Evolutionary conservation across 2,329 filamentous ascomycete genomes (phyloP).

Genomic region (Xylariaceae sp.): DNA sequence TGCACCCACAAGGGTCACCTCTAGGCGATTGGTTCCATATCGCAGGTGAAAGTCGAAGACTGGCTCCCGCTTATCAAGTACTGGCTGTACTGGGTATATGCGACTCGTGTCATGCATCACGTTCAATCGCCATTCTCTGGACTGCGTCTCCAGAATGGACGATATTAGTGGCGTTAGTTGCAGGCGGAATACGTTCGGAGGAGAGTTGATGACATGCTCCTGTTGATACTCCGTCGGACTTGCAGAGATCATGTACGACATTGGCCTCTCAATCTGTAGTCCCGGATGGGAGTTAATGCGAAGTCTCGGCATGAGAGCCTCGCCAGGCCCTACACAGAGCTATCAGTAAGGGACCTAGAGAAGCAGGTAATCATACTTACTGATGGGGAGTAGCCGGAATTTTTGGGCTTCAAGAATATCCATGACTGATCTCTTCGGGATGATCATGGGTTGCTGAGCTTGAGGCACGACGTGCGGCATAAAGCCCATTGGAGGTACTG

Average conservation of each 20-base stretch:
- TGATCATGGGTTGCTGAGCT: conserved; percentile 12
- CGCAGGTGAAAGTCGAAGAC: conserved; percentile 68
- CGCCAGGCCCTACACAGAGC: conserved; percentile 15
- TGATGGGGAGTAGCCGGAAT: conserved; percentile 22
- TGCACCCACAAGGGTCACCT: conserved; percentile 69
- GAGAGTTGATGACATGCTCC: conserved; percentile 63
- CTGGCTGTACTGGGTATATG: conserved; percentile 40
- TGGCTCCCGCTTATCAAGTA: conserved; percentile 54
- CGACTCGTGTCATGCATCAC: conserved; percentile 62
- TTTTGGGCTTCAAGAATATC: conserved; percentile 27
- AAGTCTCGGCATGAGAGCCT: conserved; percentile 23
- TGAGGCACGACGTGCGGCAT: conserved; percentile 13
- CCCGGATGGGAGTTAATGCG: conserved; percentile 46
- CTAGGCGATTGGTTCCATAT: conserved; percentile 68
- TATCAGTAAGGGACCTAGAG: conserved; percentile 7
- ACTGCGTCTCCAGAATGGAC: conserved; percentile 47
- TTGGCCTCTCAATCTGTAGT: conserved; percentile 53
- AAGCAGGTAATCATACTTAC: conserved; percentile 12
- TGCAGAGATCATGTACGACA: conserved; percentile 57
- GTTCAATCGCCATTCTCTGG: conserved; percentile 69
- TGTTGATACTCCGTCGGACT: conserved; percentile 61
- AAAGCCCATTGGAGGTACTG: conserved; percentile 11
- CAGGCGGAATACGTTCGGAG: conserved; percentile 59
- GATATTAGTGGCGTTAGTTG: conserved; percentile 63
- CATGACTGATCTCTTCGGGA: conserved; percentile 21